These are phyloP conservation scores for Microbotryum saponariae DNA, from an alignment of 1,284 basidiomycete genomes.

Conservation along the genomic window DNA sequence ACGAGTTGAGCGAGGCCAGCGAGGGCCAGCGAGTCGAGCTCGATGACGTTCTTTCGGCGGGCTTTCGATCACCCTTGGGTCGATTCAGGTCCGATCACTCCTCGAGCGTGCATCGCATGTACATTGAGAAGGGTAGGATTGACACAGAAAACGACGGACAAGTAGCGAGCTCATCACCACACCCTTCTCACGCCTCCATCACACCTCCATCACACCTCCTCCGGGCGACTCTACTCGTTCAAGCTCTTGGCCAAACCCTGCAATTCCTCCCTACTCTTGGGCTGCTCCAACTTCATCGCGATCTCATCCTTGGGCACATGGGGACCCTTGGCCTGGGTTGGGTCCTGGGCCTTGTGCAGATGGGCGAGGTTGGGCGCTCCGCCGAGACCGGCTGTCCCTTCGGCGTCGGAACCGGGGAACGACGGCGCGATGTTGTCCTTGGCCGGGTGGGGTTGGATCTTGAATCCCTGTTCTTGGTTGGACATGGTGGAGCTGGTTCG, in stretches of 20 bases:
- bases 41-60: too few relatives aligned
- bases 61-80: too few relatives aligned
- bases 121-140: too few relatives aligned
- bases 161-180: too few relatives aligned
- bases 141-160: too few relatives aligned
- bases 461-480: slow-evolving; percentile 37
- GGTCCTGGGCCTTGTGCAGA: slow-evolving; percentile 37
- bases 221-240: neutral
- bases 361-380: slow-evolving; percentile 40
- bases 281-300: slow-evolving; percentile 41
- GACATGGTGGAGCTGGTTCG: slow-evolving; percentile 7
- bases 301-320: slow-evolving; percentile 37
- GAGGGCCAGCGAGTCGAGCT: too few relatives aligned
- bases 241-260: neutral
- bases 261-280: slow-evolving; percentile 44
- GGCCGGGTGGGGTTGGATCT: slow-evolving; percentile 43
- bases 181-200: too few relatives aligned
- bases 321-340: slow-evolving; percentile 39
- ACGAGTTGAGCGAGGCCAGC: too few relatives aligned
- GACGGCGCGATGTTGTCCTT: slow-evolving; percentile 3
- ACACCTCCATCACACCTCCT: too few relatives aligned
- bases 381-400: slow-evolving; percentile 16
- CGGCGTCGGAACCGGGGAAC: neutral
- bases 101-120: too few relatives aligned
- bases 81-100: too few relatives aligned